These are phyloP conservation scores for Metschnikowia proteae DNA, from an alignment of 805 yeast species.

Conservation along the genomic window DNA sequence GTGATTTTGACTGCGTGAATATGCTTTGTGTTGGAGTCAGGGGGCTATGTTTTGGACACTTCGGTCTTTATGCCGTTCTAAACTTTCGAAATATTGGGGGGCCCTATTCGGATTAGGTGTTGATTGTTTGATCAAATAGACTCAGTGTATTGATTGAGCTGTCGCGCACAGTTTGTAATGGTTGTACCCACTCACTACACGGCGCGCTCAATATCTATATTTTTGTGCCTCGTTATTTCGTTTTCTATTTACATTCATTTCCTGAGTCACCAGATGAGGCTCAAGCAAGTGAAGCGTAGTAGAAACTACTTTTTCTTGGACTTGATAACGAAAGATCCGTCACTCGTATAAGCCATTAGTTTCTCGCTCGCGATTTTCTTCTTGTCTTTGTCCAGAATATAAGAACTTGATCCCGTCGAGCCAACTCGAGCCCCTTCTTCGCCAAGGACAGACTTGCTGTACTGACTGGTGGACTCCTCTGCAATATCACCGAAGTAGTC, in stretches of 20 bases:
- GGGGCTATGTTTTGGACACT: too few relatives aligned
- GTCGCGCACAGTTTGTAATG: slow-evolving; percentile 1
- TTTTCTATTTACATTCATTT: background rate
- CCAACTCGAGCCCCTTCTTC: background rate
- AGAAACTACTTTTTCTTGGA: slow-evolving; percentile 21
- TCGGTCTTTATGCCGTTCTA: too few relatives aligned
- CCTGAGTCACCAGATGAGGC: too few relatives aligned
- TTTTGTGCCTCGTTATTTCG: background rate
- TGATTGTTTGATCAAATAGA: background rate
- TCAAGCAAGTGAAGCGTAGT: background rate
- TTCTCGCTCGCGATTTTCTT: slow-evolving; percentile 23
- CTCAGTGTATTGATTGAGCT: background rate
- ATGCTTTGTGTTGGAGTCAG: background rate
- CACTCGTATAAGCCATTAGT: slow-evolving; percentile 40
- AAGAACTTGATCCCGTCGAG: slow-evolving; percentile 5
- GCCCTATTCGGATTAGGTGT: background rate
- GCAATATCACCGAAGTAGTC: slow-evolving; percentile 14
- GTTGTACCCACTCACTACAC: background rate
- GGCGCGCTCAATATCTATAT: background rate
- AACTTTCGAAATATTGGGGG: too few relatives aligned
- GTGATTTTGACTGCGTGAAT: background rate
- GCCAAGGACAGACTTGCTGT: background rate
- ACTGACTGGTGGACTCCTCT: background rate
- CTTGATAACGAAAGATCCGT: slow-evolving; percentile 37
- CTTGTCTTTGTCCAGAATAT: slow-evolving; percentile 4